Evolutionary conservation across 768 basidiomycete genomes (phyloP).

Genomic region (Cyathus striatus): DNA sequence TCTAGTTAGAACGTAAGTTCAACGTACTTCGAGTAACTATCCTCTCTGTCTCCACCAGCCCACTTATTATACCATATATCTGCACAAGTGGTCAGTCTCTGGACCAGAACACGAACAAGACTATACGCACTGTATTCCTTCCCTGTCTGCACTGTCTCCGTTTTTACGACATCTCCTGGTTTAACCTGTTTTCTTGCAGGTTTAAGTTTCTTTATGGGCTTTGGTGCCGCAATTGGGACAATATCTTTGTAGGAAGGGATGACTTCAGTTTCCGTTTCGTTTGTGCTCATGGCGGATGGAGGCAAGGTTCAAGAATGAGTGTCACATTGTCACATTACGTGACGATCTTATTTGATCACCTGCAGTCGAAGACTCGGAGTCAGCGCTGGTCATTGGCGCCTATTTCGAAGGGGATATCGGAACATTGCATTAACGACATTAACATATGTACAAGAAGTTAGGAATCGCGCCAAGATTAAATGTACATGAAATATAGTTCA

Average conservation of each 20-base stretch:
- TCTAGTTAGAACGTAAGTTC: slow-evolving; percentile 1
- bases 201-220: slow-evolving; percentile 61
- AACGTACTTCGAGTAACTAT: slow-evolving; percentile 88
- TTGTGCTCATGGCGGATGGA: slow-evolving; percentile 22
- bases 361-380: too few relatives aligned
- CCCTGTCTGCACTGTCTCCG: slow-evolving; percentile 84
- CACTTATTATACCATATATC: slow-evolving; percentile 99
- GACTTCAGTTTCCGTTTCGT: slow-evolving; percentile 15
- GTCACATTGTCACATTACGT: neutral
- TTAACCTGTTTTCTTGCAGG: slow-evolving; percentile 95
- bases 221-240: slow-evolving; percentile 10
- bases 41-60: slow-evolving; percentile 99
- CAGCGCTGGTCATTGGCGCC: too few relatives aligned
- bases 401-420: too few relatives aligned
- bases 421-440: too few relatives aligned
- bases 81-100: slow-evolving; percentile 15
- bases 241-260: too few relatives aligned
- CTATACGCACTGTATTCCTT: slow-evolving; percentile 89
- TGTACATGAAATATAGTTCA: too few relatives aligned
- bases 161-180: slow-evolving; percentile 84
- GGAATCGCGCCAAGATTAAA: too few relatives aligned
- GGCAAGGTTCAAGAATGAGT: slow-evolving; percentile 3
- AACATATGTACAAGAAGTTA: too few relatives aligned
- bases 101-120: neutral
- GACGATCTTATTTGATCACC: neutral